Conservation (phyloP, 768 basidiomycete species). For the Krasilnikovozyma curviuscula region DNA sequence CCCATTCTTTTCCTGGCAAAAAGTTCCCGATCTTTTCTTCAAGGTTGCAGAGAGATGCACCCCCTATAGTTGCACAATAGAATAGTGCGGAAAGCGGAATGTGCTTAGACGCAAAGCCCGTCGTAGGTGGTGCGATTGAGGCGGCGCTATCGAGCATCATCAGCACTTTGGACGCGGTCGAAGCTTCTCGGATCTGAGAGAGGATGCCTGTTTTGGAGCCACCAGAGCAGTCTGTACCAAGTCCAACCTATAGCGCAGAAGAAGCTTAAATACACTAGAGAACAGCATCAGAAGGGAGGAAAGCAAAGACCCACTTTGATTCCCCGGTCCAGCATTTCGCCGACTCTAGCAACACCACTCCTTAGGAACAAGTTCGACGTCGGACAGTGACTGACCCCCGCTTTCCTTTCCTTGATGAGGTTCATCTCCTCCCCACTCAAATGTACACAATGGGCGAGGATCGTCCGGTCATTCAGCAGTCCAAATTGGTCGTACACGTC, state of each 20-base stretch:
- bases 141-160: constrained; percentile 23
- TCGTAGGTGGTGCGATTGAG: constrained; percentile 6
- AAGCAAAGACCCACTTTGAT: constrained; percentile 44
- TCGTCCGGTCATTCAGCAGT: constrained; percentile 56
- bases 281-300: not conserved
- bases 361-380: constrained; percentile 68
- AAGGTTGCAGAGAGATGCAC: constrained; percentile 62
- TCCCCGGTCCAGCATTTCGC: constrained; percentile 56
- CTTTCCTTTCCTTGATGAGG: constrained; percentile 42
- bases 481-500: constrained; percentile 57
- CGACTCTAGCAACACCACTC: constrained; percentile 66
- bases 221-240: constrained; percentile 80
- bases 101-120: constrained; percentile 30
- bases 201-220: constrained; percentile 70
- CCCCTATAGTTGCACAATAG: constrained; percentile 80
- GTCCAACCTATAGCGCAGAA: constrained; percentile 46
- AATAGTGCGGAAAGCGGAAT: constrained; percentile 56
- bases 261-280: not conserved
- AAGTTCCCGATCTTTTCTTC: constrained; percentile 56
- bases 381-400: constrained; percentile 82
- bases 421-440: constrained; percentile 52
- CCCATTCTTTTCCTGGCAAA: constrained; percentile 63
- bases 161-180: constrained; percentile 55
- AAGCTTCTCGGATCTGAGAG: constrained; percentile 42
- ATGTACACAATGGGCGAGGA: constrained; percentile 74